Conservation (phyloP, 352 stramenopile genomes). For the Phytophthora hibernalis region DNA sequence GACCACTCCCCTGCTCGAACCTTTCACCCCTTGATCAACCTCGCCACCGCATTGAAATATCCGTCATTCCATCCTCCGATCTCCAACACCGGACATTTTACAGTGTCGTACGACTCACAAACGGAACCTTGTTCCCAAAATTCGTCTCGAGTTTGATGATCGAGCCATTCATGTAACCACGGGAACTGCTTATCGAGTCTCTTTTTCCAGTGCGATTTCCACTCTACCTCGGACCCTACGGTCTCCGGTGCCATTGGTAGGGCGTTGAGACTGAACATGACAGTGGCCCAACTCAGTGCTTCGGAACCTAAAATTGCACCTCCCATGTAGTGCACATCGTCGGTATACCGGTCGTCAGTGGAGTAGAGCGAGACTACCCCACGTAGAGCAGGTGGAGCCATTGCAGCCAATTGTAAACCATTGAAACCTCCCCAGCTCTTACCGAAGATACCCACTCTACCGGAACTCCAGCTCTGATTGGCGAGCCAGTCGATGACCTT, state of each 20-base stretch:
- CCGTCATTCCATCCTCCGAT: slow-evolving; percentile 60
- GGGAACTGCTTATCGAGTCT: slow-evolving; percentile 51
- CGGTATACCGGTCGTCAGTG: slow-evolving; percentile 60
- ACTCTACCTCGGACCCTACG: slow-evolving; percentile 38
- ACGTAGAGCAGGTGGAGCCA: slow-evolving; percentile 45
- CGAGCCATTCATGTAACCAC: slow-evolving; percentile 60
- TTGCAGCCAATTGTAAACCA: slow-evolving; percentile 52
- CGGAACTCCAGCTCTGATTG: slow-evolving; percentile 49
- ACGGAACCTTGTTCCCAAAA: slow-evolving; percentile 62
- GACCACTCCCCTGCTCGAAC: slow-evolving; percentile 50
- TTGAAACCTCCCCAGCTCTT: slow-evolving; percentile 70
- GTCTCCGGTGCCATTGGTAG: slow-evolving; percentile 47
- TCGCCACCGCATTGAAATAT: slow-evolving; percentile 57
- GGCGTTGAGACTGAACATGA: slow-evolving; percentile 59
- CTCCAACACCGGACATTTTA: slow-evolving; percentile 50
- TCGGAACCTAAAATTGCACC: slow-evolving; percentile 54
- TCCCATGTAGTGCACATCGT: slow-evolving; percentile 62
- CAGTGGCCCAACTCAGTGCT: slow-evolving; percentile 57
- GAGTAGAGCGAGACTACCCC: slow-evolving; percentile 62
- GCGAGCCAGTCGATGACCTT: slow-evolving; percentile 57
- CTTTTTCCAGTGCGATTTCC: slow-evolving; percentile 38
- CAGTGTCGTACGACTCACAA: slow-evolving; percentile 43
- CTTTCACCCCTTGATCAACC: slow-evolving; percentile 50
- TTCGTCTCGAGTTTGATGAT: slow-evolving; percentile 49
- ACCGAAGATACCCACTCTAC: slow-evolving; percentile 52